A percentile compares a stretch with the other conserved stretches of the same genome.
Conservation (phyloP, 225 moss, liverwort and hornwort genomes). For the Pseudisothecium myosuroides region DNA sequence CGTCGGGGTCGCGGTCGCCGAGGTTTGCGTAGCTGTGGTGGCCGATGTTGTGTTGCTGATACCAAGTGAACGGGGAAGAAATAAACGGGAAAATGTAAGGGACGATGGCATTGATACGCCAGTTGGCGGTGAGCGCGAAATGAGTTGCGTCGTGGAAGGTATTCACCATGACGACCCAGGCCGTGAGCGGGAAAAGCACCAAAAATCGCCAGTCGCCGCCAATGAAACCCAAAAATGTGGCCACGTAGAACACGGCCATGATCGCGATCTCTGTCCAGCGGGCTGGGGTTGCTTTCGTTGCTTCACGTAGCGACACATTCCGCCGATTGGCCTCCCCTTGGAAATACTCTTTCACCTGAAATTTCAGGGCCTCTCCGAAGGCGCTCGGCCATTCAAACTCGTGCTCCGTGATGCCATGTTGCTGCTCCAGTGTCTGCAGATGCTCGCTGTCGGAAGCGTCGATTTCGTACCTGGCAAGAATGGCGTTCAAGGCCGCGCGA, state of each 20-base stretch:
- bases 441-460: background rate
- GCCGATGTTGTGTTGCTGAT: conserved; percentile 36
- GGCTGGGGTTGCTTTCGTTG: conserved; percentile 26
- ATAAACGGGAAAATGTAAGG: conserved; percentile 33
- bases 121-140: conserved; percentile 29
- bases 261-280: conserved; percentile 33
- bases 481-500: conserved; percentile 18
- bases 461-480: conserved; percentile 31
- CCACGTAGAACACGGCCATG: background rate
- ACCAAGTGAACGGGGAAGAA: conserved; percentile 37
- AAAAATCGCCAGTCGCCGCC: conserved; percentile 35
- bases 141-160: conserved; percentile 43
- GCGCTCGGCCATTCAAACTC: conserved; percentile 29
- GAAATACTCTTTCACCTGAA: conserved; percentile 37
- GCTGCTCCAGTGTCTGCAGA: conserved; percentile 28
- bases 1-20: conserved; percentile 20
- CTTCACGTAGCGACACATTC: conserved; percentile 18
- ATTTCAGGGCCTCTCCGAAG: conserved; percentile 34
- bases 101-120: conserved; percentile 25
- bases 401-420: conserved; percentile 29
- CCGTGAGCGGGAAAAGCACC: conserved; percentile 7
- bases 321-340: conserved; percentile 29
- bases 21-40: conserved; percentile 36
- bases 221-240: conserved; percentile 3
- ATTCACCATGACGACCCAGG: conserved; percentile 16